phyloP scores from a whole-genome alignment of 2,329 filamentous ascomycete genomes.

The Xylariaceae sp. region DNA sequence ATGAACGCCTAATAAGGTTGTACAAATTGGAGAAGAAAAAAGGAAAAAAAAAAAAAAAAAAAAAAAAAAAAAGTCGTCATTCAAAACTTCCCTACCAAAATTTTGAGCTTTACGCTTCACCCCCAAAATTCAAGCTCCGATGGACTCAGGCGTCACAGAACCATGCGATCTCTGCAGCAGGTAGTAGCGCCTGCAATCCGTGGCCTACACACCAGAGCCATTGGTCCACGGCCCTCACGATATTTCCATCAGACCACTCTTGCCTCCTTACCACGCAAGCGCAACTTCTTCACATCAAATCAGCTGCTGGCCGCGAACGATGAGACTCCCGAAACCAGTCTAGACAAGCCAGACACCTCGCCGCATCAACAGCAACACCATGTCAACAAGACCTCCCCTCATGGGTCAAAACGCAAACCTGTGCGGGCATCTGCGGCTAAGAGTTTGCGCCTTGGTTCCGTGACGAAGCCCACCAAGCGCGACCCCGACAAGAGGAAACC shows the following conservation, averaged over 20 bases:
- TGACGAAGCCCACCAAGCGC: conserved; percentile 62
- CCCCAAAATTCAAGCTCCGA: no score
- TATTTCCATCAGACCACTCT: conserved; percentile 46
- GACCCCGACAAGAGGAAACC: conserved; percentile 40
- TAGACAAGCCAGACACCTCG: conserved; percentile 1
- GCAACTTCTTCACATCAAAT: conserved; percentile 65
- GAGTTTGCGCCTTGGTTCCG: conserved; percentile 76
- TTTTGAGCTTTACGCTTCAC: no score
- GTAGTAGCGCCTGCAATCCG: conserved; percentile 21
- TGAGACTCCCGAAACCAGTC: conserved; percentile 17
- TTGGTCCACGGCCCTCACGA: conserved; percentile 31
- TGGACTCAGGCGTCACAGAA: conserved; percentile 23
- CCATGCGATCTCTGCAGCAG: conserved; percentile 28
- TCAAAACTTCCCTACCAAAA: no score
- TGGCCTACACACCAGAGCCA: conserved; percentile 26
- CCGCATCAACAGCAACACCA: conserved; percentile 8
- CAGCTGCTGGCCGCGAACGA: conserved; percentile 44
- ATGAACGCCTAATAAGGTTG: no score
- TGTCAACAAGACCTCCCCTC: conserved; percentile 16
- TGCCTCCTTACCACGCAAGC: conserved; percentile 48
- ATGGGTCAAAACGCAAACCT: conserved; percentile 43
- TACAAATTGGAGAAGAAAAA: no score
- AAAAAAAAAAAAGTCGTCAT: no score
- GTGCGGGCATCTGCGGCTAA: conserved; percentile 50
- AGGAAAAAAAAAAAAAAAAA: no score